phyloP scores from a whole-genome alignment of 169 alveolate genomes.

The Cryptosporidium ubiquitum region DNA sequence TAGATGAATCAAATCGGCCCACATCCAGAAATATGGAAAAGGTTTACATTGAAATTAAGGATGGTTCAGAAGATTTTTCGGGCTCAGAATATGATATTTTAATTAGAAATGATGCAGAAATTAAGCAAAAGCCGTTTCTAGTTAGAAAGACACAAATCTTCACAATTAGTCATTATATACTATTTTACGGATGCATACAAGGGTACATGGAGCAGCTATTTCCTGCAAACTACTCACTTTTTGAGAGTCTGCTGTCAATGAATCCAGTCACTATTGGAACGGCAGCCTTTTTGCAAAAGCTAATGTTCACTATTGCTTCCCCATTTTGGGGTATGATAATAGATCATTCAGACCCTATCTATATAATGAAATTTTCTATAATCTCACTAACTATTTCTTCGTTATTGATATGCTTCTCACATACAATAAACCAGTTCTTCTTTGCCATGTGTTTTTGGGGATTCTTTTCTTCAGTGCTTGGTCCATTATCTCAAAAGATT shows the following conservation, averaged over 20 bases:
- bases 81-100: constrained; percentile 2
- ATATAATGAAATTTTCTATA: constrained; percentile 25
- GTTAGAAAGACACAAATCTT: not conserved
- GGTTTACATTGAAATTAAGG: constrained; percentile 24
- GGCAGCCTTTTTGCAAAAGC: constrained; percentile 57
- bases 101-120: not conserved
- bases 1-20: not conserved
- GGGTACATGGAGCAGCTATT: constrained; percentile 68
- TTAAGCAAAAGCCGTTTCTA: not conserved
- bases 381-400: constrained; percentile 13
- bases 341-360: constrained; percentile 12
- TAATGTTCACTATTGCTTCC: constrained; percentile 36
- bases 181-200: constrained; percentile 54
- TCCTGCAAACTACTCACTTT: constrained; percentile 58
- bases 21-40: constrained; percentile 4
- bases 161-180: constrained; percentile 5
- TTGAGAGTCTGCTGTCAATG: constrained; percentile 26
- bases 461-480: constrained; percentile 50
- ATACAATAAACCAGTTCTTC: constrained; percentile 10
- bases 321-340: constrained; percentile 61
- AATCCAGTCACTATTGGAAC: constrained; percentile 55
- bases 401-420: constrained; percentile 27
- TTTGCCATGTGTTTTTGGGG: constrained; percentile 73
- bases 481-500: constrained; percentile 56
- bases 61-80: not conserved